These are phyloP conservation scores for Plasmodium chabaudi DNA, from an alignment of 169 alveolate genomes.

Conservation along the genomic window DNA sequence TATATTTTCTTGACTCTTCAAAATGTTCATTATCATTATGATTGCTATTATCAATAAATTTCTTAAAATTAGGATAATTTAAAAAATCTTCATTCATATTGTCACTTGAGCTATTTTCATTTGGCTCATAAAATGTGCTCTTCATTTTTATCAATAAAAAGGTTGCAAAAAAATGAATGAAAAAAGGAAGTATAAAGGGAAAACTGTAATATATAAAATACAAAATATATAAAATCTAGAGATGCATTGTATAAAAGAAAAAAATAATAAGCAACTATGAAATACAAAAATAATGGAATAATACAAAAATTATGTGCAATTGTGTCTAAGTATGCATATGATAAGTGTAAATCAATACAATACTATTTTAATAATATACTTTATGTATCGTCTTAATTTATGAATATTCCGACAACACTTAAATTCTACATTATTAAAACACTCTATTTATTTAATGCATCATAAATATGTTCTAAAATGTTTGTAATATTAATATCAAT, in stretches of 20 bases:
- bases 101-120: conserved; percentile 27
- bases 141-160: conserved; percentile 46
- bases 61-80: conserved; percentile 55
- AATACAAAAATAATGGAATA: neutral
- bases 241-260: neutral
- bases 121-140: conserved; percentile 6
- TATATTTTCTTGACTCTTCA: conserved; percentile 74
- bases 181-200: neutral
- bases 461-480: no score
- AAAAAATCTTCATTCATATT: conserved; percentile 62
- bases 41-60: conserved; percentile 37
- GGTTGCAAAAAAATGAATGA: conserved; percentile 1
- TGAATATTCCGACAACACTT: no score
- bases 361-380: no score
- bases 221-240: neutral
- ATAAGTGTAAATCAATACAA: no score
- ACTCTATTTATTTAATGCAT: no score
- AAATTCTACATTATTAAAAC: no score
- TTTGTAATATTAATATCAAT: neutral
- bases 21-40: conserved; percentile 44
- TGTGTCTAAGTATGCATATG: no score
- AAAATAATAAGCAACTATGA: neutral
- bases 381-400: no score
- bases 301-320: neutral
- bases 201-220: conserved; percentile 1